Conservation (phyloP, 305 asterid genomes). For the Withania somnifera region DNA sequence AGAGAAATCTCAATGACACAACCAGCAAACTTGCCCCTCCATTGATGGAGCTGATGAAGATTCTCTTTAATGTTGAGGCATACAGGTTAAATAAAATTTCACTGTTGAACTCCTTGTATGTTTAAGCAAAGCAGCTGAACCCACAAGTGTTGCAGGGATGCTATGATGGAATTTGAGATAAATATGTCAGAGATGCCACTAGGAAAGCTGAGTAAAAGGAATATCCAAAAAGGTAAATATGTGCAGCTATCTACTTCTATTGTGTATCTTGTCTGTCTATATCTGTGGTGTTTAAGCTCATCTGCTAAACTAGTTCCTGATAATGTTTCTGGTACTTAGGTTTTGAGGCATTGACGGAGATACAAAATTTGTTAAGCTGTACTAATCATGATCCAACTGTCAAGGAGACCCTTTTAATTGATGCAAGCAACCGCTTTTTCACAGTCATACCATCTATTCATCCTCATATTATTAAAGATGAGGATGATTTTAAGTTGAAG, state of each 20-base stretch:
- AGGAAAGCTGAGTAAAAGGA: conserved; percentile 86
- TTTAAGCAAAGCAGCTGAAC: conserved; percentile 10
- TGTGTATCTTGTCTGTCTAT: neutral
- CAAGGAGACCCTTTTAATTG: conserved; percentile 63
- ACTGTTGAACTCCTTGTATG: conserved; percentile 6
- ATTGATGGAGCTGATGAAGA: conserved; percentile 72
- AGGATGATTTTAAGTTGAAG: conserved; percentile 70
- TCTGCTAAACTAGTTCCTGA: neutral
- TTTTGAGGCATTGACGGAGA: conserved; percentile 89
- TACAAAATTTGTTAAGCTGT: conserved; percentile 57
- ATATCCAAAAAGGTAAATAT: conserved; percentile 71
- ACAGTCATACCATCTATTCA: conserved; percentile 89
- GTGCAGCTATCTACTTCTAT: conserved; percentile 2
- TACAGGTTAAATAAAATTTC: conserved; percentile 50
- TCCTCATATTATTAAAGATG: conserved; percentile 84
- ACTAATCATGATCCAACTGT: conserved; percentile 30
- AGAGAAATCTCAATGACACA: conserved; percentile 42
- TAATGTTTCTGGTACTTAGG: conserved; percentile 34
- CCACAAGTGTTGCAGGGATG: conserved; percentile 57
- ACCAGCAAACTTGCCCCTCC: conserved; percentile 66
- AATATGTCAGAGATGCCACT: conserved; percentile 98
- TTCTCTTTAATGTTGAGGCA: conserved; percentile 89
- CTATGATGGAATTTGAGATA: conserved; percentile 97
- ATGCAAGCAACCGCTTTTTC: conserved; percentile 94
- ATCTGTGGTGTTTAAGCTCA: neutral